These are phyloP conservation scores for Colletotrichum melonis DNA, from an alignment of 2,329 filamentous ascomycete species.

Conservation along the genomic window DNA sequence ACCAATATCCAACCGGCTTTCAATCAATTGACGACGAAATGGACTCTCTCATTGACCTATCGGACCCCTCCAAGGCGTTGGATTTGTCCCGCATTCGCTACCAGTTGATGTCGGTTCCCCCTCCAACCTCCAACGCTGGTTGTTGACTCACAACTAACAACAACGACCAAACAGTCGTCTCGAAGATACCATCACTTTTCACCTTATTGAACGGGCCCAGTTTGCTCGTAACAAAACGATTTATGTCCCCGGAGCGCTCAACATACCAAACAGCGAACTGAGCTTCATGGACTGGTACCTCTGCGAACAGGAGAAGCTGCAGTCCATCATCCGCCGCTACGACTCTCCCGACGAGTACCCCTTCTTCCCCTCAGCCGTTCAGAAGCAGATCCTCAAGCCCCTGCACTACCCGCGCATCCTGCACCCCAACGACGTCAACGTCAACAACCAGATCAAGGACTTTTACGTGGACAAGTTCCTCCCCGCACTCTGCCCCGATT, in stretches of 20 bases:
- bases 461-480: conserved; percentile 88
- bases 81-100: conserved; percentile 93
- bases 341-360: conserved; percentile 97
- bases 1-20: conserved; percentile 1
- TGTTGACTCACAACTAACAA: neutral
- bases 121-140: conserved; percentile 24
- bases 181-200: conserved; percentile 97
- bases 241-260: conserved; percentile 83
- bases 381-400: conserved; percentile 85
- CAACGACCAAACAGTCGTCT: conserved; percentile 74
- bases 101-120: conserved; percentile 80
- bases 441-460: conserved; percentile 87
- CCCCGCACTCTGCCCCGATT: conserved; percentile 83
- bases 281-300: conserved; percentile 97
- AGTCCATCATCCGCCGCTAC: conserved; percentile 94
- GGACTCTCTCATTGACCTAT: conserved; percentile 92
- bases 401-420: conserved; percentile 90
- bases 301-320: conserved; percentile 87
- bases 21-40: conserved; percentile 59
- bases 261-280: conserved; percentile 77
- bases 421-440: conserved; percentile 88
- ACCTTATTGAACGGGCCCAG: conserved; percentile 97
- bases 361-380: conserved; percentile 88
- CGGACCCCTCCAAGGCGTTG: conserved; percentile 84
- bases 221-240: conserved; percentile 93